Percentiles rank a stretch among this genome's conserved stretches.
These are phyloP conservation scores for Musa acuminata DNA, from an alignment of 176 grass and related monocot species.

Conservation along the genomic window DNA sequence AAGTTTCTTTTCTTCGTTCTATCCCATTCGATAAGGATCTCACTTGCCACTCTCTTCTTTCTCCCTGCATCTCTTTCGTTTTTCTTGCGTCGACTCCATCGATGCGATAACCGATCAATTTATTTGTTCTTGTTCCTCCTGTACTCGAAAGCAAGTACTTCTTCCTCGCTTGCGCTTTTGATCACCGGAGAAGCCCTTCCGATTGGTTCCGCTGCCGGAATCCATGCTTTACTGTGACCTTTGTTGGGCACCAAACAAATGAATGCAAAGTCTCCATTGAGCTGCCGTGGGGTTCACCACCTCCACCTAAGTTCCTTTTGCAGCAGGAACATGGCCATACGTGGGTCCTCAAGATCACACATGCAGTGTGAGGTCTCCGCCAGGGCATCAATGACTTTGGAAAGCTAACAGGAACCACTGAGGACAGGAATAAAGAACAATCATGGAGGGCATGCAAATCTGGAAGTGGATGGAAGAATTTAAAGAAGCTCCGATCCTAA, in stretches of 20 bases:
- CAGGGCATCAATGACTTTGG: conserved; percentile 2
- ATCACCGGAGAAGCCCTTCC: neutral
- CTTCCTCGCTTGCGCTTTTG: neutral
- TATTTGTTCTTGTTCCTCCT: too few species aligned
- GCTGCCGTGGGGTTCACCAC: neutral
- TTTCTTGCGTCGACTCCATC: too few species aligned
- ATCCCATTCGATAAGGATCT: conserved; percentile 27
- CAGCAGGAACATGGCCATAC: neutral
- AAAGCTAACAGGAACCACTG: neutral
- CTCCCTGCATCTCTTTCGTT: too few species aligned
- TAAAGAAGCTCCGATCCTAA: neutral
- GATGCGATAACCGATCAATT: too few species aligned
- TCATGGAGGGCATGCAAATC: neutral
- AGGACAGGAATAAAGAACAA: neutral
- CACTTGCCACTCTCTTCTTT: neutral
- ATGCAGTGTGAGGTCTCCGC: neutral
- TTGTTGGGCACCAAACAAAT: too few species aligned
- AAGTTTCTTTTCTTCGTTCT: conserved; percentile 4
- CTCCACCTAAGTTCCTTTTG: neutral
- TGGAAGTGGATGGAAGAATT: too few species aligned
- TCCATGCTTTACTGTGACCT: neutral
- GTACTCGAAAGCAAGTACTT: too few species aligned
- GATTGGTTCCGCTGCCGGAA: neutral
- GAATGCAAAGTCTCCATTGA: neutral
- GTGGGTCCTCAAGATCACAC: neutral